Base-by-base conservation (phyloP, 768 basidiomycete genomes). In the Mrakia hoshinonis region DNA sequence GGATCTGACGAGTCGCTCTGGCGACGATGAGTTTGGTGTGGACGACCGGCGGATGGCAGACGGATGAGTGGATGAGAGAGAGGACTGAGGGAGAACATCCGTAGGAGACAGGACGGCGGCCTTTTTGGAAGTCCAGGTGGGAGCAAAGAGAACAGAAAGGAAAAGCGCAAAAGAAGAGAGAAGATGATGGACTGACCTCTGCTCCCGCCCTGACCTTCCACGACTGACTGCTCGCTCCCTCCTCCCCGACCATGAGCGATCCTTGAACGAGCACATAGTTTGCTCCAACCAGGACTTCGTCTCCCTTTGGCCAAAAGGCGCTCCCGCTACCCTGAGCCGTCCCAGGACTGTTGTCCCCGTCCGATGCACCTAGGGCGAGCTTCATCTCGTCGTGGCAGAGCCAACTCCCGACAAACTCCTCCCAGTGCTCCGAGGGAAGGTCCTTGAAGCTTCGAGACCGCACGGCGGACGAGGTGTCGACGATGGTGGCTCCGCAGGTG, bases 381-480 rank as follows among this genome's bases (percentile, higher is more conserved):
- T 85, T 87, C 81, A 95, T 92, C 76, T 96, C 92, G 11, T 87
- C 79, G 79, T 97, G 95, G 76, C 95, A 98, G 89, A 98, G 92
- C 95, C 95, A 98, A 9, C 93, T 89, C 74, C 97, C 95, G 24
- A 98, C 86, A 20, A 98, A 86, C 78, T 98, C 95, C 74, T 92
- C 89, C 95, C 95, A 98, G 76, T 98, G 89, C 77, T 97, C 94
- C 4, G 91, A 93, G 3, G 95, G 95, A 15, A 98, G 82, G 77
- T 96, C 93, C 48, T 87, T 85, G 79, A 90, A 98, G 72, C 73
- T 52, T 34, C 29, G 22, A 15, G 13, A 9, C 12, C 13, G 2
- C 22, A 60, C 12, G 70, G 70, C 62, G 36, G 66, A 12, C 26
- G 71, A 62, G 39, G 74, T 74, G 36, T 83, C 78, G 49, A 75